Evolutionary conservation across 257 asterid genomes (phyloP), one percentile per base, ranked within the genome.

Genomic region (Henckelia pumila): DNA sequence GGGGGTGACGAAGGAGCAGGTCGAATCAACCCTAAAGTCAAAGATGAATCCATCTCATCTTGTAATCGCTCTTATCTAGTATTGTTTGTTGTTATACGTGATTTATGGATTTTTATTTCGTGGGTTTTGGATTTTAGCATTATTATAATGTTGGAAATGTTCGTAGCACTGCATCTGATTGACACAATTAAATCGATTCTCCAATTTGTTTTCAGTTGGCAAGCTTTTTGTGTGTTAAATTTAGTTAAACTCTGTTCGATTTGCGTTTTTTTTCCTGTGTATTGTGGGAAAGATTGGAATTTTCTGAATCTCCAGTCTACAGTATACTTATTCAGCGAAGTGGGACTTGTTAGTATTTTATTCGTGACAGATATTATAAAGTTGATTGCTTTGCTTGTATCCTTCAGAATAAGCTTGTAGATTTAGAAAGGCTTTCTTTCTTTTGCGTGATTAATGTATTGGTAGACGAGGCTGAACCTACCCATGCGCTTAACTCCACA

Each of bases 11-110:
- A 28, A 28, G 30, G 30, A 28, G 30, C 30, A 28, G 30, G 30
- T 89, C 66, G 85, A 85, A 73, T 81, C 94, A 37, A 78, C 94
- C 30, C 82, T 92, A 3, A 79, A 79, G 7, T 67, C 86, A 29
- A 83, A 84, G 76, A 89, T 92, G 49, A 79, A 62, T 58, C 96
- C 96, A 69, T 77, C 86, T 71, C 90, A 84, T 75, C 89, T 92
- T 61, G 96, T 92, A 85, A 76, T 69, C 1, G 25, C 61, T 64
- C 67, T 23, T 47, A 6, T 14, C 21, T 16, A 13, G 13, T 35
- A 7, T 26, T 29, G 3, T 16, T 22, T 13, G 13, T 44, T 35
- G 3, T 7, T 30, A 8, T 2, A 64, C 32, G 35, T 59, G 61
- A 1, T 53, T 13, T 5, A 1, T 40, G 17, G n/a, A 40, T 40